Conservation (phyloP, 2,329 filamentous ascomycete species). For the Alternaria triticimaculans region DNA sequence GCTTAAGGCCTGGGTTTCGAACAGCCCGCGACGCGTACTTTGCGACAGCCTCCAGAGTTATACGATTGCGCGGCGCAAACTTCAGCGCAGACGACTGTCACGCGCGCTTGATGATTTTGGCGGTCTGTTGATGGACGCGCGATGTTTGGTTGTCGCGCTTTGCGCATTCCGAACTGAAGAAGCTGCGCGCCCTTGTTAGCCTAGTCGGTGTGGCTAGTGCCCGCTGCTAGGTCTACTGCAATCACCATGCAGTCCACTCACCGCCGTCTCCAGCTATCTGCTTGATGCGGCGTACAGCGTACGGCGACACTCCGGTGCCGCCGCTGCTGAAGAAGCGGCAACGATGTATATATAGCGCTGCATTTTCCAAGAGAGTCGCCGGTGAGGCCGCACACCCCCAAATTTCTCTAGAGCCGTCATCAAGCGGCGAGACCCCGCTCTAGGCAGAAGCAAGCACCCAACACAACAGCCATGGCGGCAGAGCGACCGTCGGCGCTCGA, state of each 20-base stretch:
- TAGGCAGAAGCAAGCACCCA: slow-evolving; percentile 11
- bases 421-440: slow-evolving; percentile 1
- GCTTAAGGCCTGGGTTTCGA: slow-evolving; percentile 1
- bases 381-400: background rate
- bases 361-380: slow-evolving; percentile 7
- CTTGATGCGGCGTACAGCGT: background rate
- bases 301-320: background rate
- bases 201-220: slow-evolving; percentile 17
- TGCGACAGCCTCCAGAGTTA: background rate
- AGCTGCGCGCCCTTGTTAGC: slow-evolving; percentile 6
- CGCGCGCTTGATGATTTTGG: background rate
- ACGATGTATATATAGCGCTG: background rate
- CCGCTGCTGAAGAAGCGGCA: background rate
- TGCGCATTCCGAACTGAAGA: slow-evolving; percentile 4
- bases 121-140: slow-evolving; percentile 3
- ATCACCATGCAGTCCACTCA: slow-evolving; percentile 13
- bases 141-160: background rate
- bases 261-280: slow-evolving; percentile 9
- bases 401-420: background rate
- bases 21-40: background rate
- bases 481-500: slow-evolving; percentile 3
- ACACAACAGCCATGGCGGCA: background rate
- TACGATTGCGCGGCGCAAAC: background rate
- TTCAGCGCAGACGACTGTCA: background rate
- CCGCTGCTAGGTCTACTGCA: slow-evolving; percentile 7